Conservation (phyloP, 345 rosid genomes). For the Pistacia vera region DNA sequence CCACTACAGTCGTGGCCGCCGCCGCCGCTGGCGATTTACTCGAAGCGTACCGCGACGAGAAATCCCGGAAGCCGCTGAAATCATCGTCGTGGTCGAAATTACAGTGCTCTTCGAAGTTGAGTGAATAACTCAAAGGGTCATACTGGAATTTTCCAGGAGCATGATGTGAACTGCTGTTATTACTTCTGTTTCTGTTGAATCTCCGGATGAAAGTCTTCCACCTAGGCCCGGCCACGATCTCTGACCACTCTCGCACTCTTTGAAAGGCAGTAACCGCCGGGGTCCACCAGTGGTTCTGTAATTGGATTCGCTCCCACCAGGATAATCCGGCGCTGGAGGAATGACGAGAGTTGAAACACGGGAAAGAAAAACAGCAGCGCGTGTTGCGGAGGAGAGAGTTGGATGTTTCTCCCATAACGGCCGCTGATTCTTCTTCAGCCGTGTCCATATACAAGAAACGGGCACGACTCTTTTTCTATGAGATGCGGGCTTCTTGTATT, state of each 20-base stretch:
- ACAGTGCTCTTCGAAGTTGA: conserved; percentile 79
- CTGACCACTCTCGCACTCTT: conserved; percentile 90
- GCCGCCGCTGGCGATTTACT: conserved; percentile 22
- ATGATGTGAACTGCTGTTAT: conserved; percentile 16
- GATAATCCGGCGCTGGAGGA: conserved; percentile 41
- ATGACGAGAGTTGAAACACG: conserved; percentile 42
- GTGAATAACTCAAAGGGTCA: conserved; percentile 83
- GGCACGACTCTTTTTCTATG: not conserved
- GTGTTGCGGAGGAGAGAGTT: conserved; percentile 29
- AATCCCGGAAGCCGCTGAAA: conserved; percentile 43
- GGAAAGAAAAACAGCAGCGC: conserved; percentile 66
- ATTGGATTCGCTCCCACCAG: conserved; percentile 59
- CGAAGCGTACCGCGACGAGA: conserved; percentile 71
- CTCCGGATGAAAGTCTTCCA: conserved; percentile 96
- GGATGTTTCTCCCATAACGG: not conserved
- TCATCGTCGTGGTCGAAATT: conserved; percentile 37
- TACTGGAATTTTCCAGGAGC: conserved; percentile 69
- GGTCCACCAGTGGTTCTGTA: conserved; percentile 55
- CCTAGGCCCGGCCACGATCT: conserved; percentile 90
- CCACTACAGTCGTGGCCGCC: conserved; percentile 15
- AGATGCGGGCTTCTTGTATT: not conserved
- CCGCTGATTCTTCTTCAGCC: too few species aligned
- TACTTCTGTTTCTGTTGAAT: conserved; percentile 58
- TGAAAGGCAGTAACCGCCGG: conserved; percentile 44
- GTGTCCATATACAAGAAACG: too few species aligned